Percentiles rank a stretch among this genome's conserved stretches.
Evolutionary conservation across 495 filamentous ascomycete genomes (phyloP).

Genomic region (Penicillium ucsense): DNA sequence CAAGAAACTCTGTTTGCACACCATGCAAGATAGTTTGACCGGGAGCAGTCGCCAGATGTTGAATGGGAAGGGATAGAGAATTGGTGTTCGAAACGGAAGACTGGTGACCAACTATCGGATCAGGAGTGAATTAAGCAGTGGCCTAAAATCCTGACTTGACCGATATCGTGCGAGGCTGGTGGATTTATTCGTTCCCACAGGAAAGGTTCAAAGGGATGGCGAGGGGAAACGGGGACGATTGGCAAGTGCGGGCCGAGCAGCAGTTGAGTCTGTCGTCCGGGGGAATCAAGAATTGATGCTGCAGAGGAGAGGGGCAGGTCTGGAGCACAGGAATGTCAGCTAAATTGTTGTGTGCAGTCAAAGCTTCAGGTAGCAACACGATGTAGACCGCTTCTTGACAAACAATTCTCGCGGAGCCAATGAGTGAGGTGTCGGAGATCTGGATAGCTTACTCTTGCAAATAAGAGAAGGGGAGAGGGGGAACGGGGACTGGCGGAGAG

Average conservation of each 20-base stretch:
- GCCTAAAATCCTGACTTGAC: not conserved
- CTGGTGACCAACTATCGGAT: too few species aligned
- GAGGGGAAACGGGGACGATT: constrained; percentile 6
- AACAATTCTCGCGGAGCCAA: too few species aligned
- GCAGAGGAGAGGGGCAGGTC: constrained; percentile 8
- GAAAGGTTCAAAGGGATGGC: not conserved
- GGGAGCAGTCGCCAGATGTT: too few species aligned
- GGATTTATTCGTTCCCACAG: too few species aligned
- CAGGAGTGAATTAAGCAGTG: too few species aligned
- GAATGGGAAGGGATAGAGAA: too few species aligned
- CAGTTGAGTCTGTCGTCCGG: constrained; percentile 15
- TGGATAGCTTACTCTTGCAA: constrained; percentile 4
- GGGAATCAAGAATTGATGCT: constrained; percentile 22
- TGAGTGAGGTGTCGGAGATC: too few species aligned
- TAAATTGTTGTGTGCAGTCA: constrained; percentile 2
- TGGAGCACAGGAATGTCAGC: constrained; percentile 23
- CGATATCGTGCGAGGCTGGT: not conserved
- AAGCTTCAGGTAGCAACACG: constrained; percentile 1
- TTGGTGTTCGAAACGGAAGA: too few species aligned
- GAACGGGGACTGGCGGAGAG: constrained; percentile 5
- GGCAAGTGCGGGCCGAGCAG: not conserved
- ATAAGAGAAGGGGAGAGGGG: constrained; percentile 1
- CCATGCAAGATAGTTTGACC: constrained; percentile 17
- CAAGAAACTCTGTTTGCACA: constrained; percentile 19
- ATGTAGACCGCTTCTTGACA: constrained; percentile 7